A percentile compares a stretch with the other conserved stretches of the same genome.
Evolutionary conservation across 2,329 filamentous ascomycete species (phyloP).

Genomic region (Sclerotinia minor): DNA sequence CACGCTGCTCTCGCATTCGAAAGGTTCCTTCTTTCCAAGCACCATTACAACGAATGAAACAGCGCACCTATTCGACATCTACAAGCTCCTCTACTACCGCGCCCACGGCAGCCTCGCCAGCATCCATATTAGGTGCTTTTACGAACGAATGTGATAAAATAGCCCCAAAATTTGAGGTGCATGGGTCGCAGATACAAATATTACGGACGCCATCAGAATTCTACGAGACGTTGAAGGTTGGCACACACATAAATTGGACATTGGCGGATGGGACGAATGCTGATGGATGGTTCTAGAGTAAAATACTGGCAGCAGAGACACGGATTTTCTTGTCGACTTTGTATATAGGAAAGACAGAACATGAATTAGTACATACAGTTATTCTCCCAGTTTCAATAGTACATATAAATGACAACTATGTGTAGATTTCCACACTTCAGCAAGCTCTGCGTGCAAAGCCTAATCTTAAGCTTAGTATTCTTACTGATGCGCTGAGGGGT

Average conservation of each 20-base stretch:
- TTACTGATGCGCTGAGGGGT: constrained; percentile 88
- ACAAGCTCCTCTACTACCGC: constrained; percentile 30
- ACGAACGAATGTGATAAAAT: constrained; percentile 80
- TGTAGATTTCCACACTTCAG: constrained; percentile 71
- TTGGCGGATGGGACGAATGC: constrained; percentile 27
- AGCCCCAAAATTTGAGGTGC: constrained; percentile 85
- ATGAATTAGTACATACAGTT: constrained; percentile 60
- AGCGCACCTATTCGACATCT: constrained; percentile 39
- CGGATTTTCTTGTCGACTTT: constrained; percentile 93
- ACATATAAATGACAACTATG: constrained; percentile 17
- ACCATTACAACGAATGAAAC: constrained; percentile 32
- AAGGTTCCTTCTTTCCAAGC: constrained; percentile 34
- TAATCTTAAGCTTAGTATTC: constrained; percentile 76
- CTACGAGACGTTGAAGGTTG: constrained; percentile 85
- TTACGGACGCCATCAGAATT: constrained; percentile 83
- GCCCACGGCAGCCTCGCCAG: constrained; percentile 47
- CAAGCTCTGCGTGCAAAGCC: constrained; percentile 74
- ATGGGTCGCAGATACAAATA: constrained; percentile 77
- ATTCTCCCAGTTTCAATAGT: background rate
- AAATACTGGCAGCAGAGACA: constrained; percentile 75
- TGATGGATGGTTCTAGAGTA: constrained; percentile 55
- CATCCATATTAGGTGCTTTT: constrained; percentile 57
- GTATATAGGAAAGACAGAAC: constrained; percentile 92
- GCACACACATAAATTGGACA: constrained; percentile 29
- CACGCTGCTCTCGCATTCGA: constrained; percentile 41